Evolutionary conservation across 202 grass and related monocot genomes (phyloP), one percentile per base, ranked within the genome.

Genomic region (Schoenoplectus tabernaemontani): DNA sequence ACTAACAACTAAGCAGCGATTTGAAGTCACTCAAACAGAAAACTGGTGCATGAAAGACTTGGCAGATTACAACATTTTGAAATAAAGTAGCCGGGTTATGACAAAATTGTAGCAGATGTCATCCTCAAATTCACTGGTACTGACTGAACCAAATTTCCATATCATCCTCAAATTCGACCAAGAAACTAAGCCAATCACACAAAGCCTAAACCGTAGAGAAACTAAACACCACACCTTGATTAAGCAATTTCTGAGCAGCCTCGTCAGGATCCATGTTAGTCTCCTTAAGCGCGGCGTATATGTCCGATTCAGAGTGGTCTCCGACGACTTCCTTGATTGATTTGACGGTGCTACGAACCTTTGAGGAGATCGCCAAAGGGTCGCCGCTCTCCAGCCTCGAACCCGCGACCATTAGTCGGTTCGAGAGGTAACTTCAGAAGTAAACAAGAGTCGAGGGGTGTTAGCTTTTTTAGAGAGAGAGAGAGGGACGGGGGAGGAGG

Each of bases 191-290:
- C 4, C 37, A 53, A 80, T 81, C 82, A 77, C 13, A 71, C 6
- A 33, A 26, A 68, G 19, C 48, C 39, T 8, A 51, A 76, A 82
- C 15, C 44, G 26, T 50, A 57, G 43, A 85, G 9, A 37, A 51
- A 38, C 17, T 23, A 41, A 32, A 47, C 19, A 33, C 30, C 26
- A 15, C 28, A 94, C 95, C 95, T 87, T 94, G 95, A 66, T 90
- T 86, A 30, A 98, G 95, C 62, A 98, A 89, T 59, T 84, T 94
- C 87, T 98, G 91, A 22, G 91, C 79, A 78, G 95, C 91, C 88
- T 98, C 91, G 58, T 94, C 90, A 54, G 91, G 91, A 85, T 98
- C 89, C 91, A 94, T 98, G 84, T 92, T 89, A 77, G 91, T 92
- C 85, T 98, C 95, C 62, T 83, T 89, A 12, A 98, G 83, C 62